A percentile compares a stretch with the other conserved stretches of the same genome.
Conservation (phyloP, 306 rosid species). For the Echinosophora koreensis region DNA sequence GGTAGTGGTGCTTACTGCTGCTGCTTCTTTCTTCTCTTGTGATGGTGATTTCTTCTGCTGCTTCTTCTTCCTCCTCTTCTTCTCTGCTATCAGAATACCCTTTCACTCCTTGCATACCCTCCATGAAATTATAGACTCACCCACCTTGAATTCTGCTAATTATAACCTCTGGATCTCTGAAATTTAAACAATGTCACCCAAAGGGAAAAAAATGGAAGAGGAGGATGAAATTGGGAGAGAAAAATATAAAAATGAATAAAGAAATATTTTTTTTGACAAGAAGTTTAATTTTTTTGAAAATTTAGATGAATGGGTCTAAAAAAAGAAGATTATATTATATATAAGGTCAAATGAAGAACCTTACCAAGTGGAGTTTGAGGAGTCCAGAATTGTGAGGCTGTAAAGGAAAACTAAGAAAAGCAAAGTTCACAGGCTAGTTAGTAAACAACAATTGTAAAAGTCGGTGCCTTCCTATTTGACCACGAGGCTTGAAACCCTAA, state of each 20-base stretch:
- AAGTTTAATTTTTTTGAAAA: background rate
- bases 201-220: background rate
- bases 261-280: background rate
- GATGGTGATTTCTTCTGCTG: slow-evolving; percentile 43
- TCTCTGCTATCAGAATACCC: slow-evolving; percentile 56
- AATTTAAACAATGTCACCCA: slow-evolving; percentile 40
- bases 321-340: background rate
- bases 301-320: background rate
- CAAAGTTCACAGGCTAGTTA: slow-evolving; percentile 20
- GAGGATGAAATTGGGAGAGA: background rate
- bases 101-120: slow-evolving; percentile 61
- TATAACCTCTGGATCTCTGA: slow-evolving; percentile 52
- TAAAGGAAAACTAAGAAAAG: slow-evolving; percentile 39
- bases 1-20: slow-evolving; percentile 31
- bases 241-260: background rate
- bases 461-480: slow-evolving; percentile 79
- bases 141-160: slow-evolving; percentile 50
- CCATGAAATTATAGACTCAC: slow-evolving; percentile 54
- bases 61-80: slow-evolving; percentile 61
- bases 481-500: slow-evolving; percentile 66
- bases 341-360: background rate
- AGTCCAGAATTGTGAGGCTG: slow-evolving; percentile 55
- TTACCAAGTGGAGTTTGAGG: slow-evolving; percentile 42
- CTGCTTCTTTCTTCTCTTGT: slow-evolving; percentile 42
- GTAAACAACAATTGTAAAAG: slow-evolving; percentile 43